Base-by-base conservation (phyloP, 305 asterid species). In the Fraxinus floribunda region DNA sequence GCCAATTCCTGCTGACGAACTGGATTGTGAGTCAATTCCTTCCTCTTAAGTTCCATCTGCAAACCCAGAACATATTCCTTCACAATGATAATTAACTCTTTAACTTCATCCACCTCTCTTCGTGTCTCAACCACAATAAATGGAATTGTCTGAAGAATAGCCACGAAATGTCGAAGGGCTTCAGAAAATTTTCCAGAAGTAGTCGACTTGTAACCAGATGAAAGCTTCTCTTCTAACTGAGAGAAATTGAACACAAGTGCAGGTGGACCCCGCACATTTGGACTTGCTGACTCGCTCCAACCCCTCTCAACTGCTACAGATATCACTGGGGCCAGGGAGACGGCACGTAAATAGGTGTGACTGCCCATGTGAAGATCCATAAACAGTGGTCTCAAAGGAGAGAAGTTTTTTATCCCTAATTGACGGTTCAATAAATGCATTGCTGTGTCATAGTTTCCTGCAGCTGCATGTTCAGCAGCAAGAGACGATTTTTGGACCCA, bases 1-100 rank as follows among this genome's bases (percentile, higher is more conserved):
- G 97, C 97, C 46, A 93, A 88, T 78, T 93, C 97, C 86, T 89
- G 96, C 86, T 90, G 94, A 78, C 94, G 97, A 78, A 84, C 80
- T 3, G 93, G 92, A 75, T 93, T 80, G 73, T 85, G 93, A 76
- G 81, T 90, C 83, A 85, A 16, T 82, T 90, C 93, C 84, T 86
- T 93, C 87, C 93, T 90, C 85, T 89, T 90, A 29, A 93, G 91
- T 82, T 93, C 97, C 93, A 93, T 89, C 78, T 92, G 88, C 86
- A 92, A 76, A 73, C 93, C 96, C 22, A 92, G 86, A 76, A 89
- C 97, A 62, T 93, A 93, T 79, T 93, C 97, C 81, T 87, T 93
- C 24, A 89, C 96, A 30, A 93, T 88, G 77, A 80, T 62, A 79
- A 92, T 77, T 83, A 92, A 80, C 86, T 93, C 97, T 84, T 91